phyloP scores from a whole-genome alignment of 1,284 basidiomycete species.

The Cutaneotrichosporon cutaneum region DNA sequence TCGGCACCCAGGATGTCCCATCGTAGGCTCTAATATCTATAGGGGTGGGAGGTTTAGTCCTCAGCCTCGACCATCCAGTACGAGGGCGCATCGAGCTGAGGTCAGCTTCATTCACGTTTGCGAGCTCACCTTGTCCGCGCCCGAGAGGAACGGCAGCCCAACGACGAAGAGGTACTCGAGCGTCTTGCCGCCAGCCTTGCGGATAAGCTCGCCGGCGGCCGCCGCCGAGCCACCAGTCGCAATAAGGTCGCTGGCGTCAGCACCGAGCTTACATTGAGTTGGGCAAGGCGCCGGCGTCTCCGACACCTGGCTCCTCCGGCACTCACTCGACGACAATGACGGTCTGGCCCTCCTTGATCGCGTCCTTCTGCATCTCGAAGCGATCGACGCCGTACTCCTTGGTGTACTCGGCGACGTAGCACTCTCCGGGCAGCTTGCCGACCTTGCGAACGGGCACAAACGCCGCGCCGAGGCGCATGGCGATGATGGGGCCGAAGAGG shows the following conservation, averaged over 20 bases:
- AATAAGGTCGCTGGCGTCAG: constrained; percentile 68
- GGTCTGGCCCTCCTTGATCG: constrained; percentile 76
- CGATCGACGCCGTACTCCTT: constrained; percentile 93
- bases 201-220: constrained; percentile 87
- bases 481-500: constrained; percentile 89
- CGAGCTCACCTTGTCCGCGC: constrained; percentile 58
- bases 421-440: constrained; percentile 90
- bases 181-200: constrained; percentile 75
- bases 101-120: background rate
- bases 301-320: too few relatives aligned
- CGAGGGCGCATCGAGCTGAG: constrained; percentile 71
- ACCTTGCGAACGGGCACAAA: constrained; percentile 95
- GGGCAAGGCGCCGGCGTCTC: too few relatives aligned
- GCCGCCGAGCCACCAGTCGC: constrained; percentile 95
- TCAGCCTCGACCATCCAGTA: constrained; percentile 80
- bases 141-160: constrained; percentile 80
- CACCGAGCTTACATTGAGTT: background rate
- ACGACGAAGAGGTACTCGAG: constrained; percentile 95
- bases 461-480: constrained; percentile 83
- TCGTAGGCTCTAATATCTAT: background rate
- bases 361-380: constrained; percentile 91
- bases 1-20: background rate
- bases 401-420: constrained; percentile 72
- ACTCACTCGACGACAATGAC: constrained; percentile 79
- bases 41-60: constrained; percentile 57